phyloP scores from a whole-genome alignment of 345 rosid genomes.

The Syzygium jambos region DNA sequence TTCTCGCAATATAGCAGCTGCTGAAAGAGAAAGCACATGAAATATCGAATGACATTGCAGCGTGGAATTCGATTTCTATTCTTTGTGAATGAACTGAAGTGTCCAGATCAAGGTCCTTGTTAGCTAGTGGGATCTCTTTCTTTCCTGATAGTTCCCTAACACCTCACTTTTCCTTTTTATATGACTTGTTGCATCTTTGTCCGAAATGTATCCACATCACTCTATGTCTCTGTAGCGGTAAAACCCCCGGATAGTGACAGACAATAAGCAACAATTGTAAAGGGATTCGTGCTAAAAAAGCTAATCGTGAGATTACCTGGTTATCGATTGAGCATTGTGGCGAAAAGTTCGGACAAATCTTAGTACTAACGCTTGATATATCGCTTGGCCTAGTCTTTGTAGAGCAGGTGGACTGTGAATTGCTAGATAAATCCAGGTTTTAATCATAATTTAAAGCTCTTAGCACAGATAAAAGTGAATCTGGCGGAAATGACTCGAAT shows the following conservation, averaged over 20 bases:
- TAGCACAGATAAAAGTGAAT: not conserved
- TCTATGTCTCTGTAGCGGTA: not conserved
- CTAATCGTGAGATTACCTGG: not conserved
- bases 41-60: not conserved
- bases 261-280: not conserved
- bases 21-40: not conserved
- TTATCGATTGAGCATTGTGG: not conserved
- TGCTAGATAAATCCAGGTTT: not conserved
- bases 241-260: not conserved
- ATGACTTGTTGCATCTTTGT: not conserved
- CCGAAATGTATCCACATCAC: not conserved
- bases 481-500: not conserved
- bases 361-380: not conserved
- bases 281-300: not conserved
- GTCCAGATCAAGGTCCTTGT: not conserved
- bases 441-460: not conserved
- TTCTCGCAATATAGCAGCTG: not conserved
- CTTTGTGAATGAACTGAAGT: not conserved
- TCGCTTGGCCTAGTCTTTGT: not conserved
- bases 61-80: not conserved
- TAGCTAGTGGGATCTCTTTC: not conserved
- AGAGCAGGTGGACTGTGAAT: not conserved
- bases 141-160: not conserved
- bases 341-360: not conserved
- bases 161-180: not conserved